phyloP scores from a whole-genome alignment of 176 grass and related monocot genomes.

The Alopecurus myosuroides region DNA sequence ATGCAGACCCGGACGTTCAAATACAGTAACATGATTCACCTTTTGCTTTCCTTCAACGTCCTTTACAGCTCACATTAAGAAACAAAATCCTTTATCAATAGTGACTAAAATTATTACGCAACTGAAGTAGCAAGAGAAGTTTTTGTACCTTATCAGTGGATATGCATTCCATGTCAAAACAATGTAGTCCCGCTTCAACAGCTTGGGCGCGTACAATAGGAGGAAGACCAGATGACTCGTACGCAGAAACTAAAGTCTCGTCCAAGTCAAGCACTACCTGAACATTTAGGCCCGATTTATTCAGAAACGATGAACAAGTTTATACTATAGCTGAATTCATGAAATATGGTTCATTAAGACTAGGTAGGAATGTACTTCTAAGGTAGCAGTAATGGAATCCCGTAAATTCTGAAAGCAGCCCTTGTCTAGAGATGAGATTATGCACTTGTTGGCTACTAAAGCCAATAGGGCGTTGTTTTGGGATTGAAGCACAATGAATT shows the following conservation, averaged over 20 bases:
- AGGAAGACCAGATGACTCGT: slow-evolving; percentile 92
- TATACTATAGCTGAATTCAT: not conserved
- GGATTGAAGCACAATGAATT: not conserved
- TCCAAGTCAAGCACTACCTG: slow-evolving; percentile 98
- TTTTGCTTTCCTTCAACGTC: slow-evolving; percentile 84
- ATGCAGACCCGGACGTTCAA: slow-evolving; percentile 94
- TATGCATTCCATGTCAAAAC: slow-evolving; percentile 92
- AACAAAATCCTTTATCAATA: slow-evolving; percentile 21
- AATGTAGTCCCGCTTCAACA: slow-evolving; percentile 87
- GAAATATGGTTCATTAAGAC: not conserved
- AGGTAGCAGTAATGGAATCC: not conserved
- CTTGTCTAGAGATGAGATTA: not conserved
- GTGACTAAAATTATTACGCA: slow-evolving; percentile 25
- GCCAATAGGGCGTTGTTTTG: slow-evolving; percentile 2
- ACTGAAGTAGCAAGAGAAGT: not conserved
- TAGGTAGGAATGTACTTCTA: not conserved
- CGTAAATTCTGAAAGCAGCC: slow-evolving; percentile 11
- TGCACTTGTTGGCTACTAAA: not conserved
- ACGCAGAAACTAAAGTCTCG: slow-evolving; percentile 98
- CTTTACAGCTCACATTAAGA: slow-evolving; percentile 36
- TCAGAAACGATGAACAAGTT: slow-evolving; percentile 18
- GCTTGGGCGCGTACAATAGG: slow-evolving; percentile 73
- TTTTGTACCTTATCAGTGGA: slow-evolving; percentile 75
- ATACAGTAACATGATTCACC: slow-evolving; percentile 95
- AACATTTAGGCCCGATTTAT: slow-evolving; percentile 25